Evolutionary conservation across 106 monocot species (phyloP).

Genomic region (Amphibolis antarctica): DNA sequence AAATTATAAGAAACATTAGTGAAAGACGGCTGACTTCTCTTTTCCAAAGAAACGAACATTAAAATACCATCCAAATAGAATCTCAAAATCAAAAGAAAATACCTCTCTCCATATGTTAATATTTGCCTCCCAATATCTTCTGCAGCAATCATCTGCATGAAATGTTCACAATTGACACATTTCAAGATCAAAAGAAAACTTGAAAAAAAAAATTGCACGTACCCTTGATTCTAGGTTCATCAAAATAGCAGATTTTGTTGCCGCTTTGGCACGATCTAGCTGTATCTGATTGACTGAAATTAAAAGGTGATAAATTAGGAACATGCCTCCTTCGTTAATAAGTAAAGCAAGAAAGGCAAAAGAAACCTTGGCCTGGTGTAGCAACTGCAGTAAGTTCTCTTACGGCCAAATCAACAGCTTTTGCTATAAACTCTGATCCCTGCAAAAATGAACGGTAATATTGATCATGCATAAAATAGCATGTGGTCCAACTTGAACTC

Average conservation of each 20-base stretch:
- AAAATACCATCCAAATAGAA: background rate
- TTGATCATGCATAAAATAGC: too few species aligned
- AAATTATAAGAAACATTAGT: background rate
- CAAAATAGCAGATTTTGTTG: constrained; percentile 68
- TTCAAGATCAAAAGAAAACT: background rate
- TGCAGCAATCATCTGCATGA: constrained; percentile 48
- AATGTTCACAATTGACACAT: background rate
- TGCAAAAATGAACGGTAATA: constrained; percentile 16
- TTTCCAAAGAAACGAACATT: background rate
- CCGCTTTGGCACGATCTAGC: constrained; percentile 61
- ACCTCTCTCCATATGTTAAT: constrained; percentile 84
- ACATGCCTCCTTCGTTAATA: background rate
- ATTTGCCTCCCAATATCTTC: constrained; percentile 81
- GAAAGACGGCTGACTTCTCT: background rate
- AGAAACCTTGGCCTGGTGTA: constrained; percentile 64
- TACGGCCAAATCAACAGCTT: constrained; percentile 70
- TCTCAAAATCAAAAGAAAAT: background rate
- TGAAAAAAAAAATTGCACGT: constrained; percentile 5
- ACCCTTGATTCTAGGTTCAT: constrained; percentile 82
- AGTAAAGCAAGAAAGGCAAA: constrained; percentile 3
- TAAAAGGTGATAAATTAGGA: background rate
- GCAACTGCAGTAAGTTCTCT: constrained; percentile 59
- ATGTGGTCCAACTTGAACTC: too few species aligned
- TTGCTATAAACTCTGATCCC: constrained; percentile 46
- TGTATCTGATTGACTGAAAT: constrained; percentile 57